Conservation (phyloP, 441 rosid species). For the Francoa sonchifolia region DNA sequence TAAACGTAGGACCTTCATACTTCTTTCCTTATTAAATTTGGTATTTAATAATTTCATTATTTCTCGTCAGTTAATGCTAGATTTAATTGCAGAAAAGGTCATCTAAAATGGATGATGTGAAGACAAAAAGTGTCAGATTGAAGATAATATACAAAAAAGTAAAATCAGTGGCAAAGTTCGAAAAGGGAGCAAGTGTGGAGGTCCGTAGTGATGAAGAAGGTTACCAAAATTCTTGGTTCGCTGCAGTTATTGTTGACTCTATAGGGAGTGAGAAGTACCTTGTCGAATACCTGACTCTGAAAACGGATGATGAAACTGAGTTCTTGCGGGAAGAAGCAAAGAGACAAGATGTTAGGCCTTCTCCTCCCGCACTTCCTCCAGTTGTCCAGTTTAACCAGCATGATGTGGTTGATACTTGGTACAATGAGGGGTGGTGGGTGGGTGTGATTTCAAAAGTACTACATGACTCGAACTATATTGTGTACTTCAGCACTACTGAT, state of each 20-base stretch:
- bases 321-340: conserved; percentile 21
- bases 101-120: conserved; percentile 9
- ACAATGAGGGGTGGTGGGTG: conserved; percentile 35
- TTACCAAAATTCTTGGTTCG: conserved; percentile 30
- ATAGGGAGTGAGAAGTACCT: conserved; percentile 18
- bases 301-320: conserved; percentile 14
- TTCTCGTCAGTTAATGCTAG: not conserved
- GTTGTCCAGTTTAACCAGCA: conserved; percentile 8
- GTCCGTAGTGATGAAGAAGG: conserved; percentile 29
- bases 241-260: conserved; percentile 12
- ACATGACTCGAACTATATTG: conserved; percentile 10
- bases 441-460: conserved; percentile 22
- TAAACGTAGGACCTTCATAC: not conserved
- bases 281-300: conserved; percentile 26
- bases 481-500: conserved; percentile 14
- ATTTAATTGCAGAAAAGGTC: conserved; percentile 15
- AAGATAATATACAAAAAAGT: conserved; percentile 17
- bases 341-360: conserved; percentile 20
- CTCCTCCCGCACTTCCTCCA: conserved; percentile 14
- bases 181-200: conserved; percentile 22
- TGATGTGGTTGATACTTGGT: conserved; percentile 31
- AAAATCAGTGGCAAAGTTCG: conserved; percentile 11
- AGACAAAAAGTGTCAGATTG: conserved; percentile 11
- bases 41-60: not conserved
- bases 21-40: not conserved